Base-by-base conservation (phyloP, 176 grass and related monocot genomes). In the Cymbopogon citratus region DNA sequence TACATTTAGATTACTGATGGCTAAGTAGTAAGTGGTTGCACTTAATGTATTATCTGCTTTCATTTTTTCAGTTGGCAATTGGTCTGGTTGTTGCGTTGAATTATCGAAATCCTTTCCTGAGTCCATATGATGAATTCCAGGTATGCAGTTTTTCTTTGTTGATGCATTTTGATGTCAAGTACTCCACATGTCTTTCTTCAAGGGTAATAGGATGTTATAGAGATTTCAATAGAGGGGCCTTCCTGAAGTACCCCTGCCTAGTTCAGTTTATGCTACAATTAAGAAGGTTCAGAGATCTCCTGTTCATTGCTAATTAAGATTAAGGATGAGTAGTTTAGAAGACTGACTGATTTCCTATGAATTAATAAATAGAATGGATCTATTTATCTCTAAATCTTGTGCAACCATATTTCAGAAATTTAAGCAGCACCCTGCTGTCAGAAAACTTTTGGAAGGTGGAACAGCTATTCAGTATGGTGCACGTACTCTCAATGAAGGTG, bases 401-500 rank as follows among this genome's bases (percentile, higher is more conserved):
- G 13, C 14, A 46, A 28, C 6, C n/a, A 12, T 78, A 57, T 87
- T 86, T 78, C 73, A 98, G 95, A 98, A 94, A 91, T 90, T 98
- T 48, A 98, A 98, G 79, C 86, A 95, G 39, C 95, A 98, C 43
- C 90, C 88, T 86, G 75, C 92, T 29, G 79, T 98, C 78, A 88
- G 74, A 85, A 46, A 87, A 69, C 72, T 98, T 81, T 83, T 98
- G 68, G 82, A 86, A 76, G 95, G 95, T 75, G 95, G 92, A 86
- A 90, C 83, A 74, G 90, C 84, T 84, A 83, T 95, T 83, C 90
- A 95, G 28, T 98, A 98, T 84, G 92, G 95, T 65, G 95, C 95
- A 73, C 92, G 95, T 63, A 86, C 92, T 91, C 87, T 98, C 78
- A 98, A 98, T 82, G 95, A 98, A 91, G 95, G 95, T 77, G 92